phyloP scores from a whole-genome alignment of 306 rosid species.

The Lotus japonicus region DNA sequence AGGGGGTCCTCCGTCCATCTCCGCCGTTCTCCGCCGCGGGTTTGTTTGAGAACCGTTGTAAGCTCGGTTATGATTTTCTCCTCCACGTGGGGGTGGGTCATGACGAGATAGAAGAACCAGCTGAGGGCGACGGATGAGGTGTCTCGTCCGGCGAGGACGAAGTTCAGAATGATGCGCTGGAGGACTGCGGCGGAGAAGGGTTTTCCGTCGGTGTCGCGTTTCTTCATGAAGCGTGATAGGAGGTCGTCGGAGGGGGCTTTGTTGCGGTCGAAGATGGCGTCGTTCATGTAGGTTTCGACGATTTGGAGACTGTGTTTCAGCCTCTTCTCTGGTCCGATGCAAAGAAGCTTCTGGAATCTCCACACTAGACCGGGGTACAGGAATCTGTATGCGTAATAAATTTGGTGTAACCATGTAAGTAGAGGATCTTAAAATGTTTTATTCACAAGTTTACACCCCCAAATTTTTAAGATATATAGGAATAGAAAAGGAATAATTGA shows the following conservation, averaged over 20 bases:
- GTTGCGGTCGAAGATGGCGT: conserved; percentile 62
- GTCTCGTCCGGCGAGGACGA: conserved; percentile 94
- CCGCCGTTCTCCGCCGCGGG: conserved; percentile 45
- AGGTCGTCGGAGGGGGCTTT: conserved; percentile 70
- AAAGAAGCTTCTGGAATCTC: conserved; percentile 55
- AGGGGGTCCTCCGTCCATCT: conserved; percentile 67
- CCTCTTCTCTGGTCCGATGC: conserved; percentile 51
- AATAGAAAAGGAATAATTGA: too few relatives aligned
- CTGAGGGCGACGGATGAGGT: conserved; percentile 88
- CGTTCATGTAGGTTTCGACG: conserved; percentile 73
- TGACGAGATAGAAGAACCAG: conserved; percentile 93
- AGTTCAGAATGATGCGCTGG: conserved; percentile 72
- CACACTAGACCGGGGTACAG: conserved; percentile 68
- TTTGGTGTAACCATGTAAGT: not conserved
- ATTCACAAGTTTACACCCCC: too few relatives aligned
- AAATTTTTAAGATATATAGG: too few relatives aligned
- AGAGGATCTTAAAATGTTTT: not conserved
- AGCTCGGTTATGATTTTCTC: conserved; percentile 33
- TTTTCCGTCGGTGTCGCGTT: conserved; percentile 52
- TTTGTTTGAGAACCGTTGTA: conserved; percentile 27
- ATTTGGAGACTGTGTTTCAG: conserved; percentile 47
- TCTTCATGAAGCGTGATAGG: conserved; percentile 74
- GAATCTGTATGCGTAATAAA: conserved; percentile 29
- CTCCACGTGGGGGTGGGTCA: conserved; percentile 54
- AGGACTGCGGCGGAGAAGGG: conserved; percentile 39